These are phyloP conservation scores for Acacia pycnantha DNA, from an alignment of 331 rosid species.

Conservation along the genomic window DNA sequence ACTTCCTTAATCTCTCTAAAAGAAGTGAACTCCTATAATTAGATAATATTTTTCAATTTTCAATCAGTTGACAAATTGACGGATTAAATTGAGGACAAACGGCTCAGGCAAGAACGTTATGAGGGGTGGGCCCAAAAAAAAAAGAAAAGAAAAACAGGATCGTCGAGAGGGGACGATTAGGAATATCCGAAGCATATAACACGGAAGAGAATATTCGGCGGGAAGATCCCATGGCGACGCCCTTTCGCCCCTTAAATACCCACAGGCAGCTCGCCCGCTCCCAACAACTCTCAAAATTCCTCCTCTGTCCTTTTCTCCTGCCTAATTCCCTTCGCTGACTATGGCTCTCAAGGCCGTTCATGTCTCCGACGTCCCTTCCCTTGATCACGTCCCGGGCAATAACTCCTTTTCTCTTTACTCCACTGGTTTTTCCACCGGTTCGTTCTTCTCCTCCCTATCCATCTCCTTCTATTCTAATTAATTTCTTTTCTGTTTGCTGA, in stretches of 20 bases:
- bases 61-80: background rate
- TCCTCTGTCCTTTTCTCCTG: background rate
- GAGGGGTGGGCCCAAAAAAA: background rate
- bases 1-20: too few relatives aligned
- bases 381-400: conserved; percentile 38
- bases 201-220: background rate
- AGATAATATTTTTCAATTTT: too few relatives aligned
- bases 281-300: background rate
- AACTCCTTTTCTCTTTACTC: conserved; percentile 52
- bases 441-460: background rate
- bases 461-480: background rate
- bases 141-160: too few relatives aligned
- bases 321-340: background rate
- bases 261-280: background rate
- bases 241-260: background rate
- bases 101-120: background rate
- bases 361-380: conserved; percentile 81
- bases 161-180: background rate
- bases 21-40: too few relatives aligned
- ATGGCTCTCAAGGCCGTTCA: conserved; percentile 91
- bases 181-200: conserved; percentile 17
- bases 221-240: background rate
- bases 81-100: background rate
- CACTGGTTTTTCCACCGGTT: conserved; percentile 48
- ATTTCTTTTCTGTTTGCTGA: too few relatives aligned